Conservation (phyloP, 2,329 filamentous ascomycete genomes). For the Aureobasidium mangrovei region DNA sequence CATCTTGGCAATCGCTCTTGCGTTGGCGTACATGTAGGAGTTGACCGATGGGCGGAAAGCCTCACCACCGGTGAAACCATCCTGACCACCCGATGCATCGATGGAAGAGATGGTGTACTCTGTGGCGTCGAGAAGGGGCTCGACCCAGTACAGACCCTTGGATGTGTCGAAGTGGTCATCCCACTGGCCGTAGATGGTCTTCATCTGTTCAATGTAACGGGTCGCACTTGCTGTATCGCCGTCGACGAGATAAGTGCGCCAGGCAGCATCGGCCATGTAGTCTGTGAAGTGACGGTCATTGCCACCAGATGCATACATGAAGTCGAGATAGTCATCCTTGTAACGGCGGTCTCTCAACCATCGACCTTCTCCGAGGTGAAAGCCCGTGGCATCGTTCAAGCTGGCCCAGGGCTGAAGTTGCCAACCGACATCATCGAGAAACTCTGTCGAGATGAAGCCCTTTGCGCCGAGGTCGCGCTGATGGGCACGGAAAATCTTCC, state of each 20-base stretch:
- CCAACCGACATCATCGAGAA: constrained; percentile 37
- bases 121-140: constrained; percentile 36
- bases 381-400: constrained; percentile 37
- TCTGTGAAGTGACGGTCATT: constrained; percentile 38
- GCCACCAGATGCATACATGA: constrained; percentile 32
- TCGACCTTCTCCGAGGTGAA: constrained; percentile 37
- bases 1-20: constrained; percentile 33
- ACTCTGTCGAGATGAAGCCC: constrained; percentile 39
- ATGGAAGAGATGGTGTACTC: constrained; percentile 40
- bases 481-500: constrained; percentile 37
- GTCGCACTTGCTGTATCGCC: constrained; percentile 29
- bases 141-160: constrained; percentile 37
- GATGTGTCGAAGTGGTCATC: constrained; percentile 31
- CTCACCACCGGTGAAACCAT: constrained; percentile 35
- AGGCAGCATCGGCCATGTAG: constrained; percentile 35
- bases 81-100: constrained; percentile 32
- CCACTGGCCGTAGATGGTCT: constrained; percentile 31
- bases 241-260: constrained; percentile 35
- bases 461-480: constrained; percentile 35
- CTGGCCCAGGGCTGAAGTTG: constrained; percentile 35
- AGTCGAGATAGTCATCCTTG: constrained; percentile 36
- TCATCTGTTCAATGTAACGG: constrained; percentile 29
- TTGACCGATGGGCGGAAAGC: constrained; percentile 39
- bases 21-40: constrained; percentile 38
- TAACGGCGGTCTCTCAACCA: constrained; percentile 38